A percentile compares a stretch with the other conserved stretches of the same genome.
Evolutionary conservation across 148 eudicot genomes (phyloP).

Genomic region (Limonium bicolor): DNA sequence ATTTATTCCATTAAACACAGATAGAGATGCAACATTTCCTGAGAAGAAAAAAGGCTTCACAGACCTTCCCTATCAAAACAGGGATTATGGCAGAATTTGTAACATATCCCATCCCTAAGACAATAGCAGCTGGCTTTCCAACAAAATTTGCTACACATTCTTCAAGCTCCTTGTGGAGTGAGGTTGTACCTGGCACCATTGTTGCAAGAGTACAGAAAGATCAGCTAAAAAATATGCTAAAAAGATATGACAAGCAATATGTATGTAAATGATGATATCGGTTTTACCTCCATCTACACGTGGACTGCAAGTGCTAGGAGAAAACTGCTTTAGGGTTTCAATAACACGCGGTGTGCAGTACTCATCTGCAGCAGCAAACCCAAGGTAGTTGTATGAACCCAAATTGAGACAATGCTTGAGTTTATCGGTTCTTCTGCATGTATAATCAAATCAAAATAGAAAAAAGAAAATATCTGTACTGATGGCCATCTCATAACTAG

Average conservation of each 20-base stretch:
- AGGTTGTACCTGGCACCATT: slow-evolving; percentile 51
- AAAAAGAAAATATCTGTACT: not conserved
- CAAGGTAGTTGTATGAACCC: slow-evolving; percentile 98
- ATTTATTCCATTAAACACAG: not conserved
- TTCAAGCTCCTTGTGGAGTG: slow-evolving; percentile 64
- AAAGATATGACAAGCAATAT: not conserved
- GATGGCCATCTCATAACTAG: not conserved
- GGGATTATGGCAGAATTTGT: slow-evolving; percentile 95
- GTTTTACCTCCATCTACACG: slow-evolving; percentile 91
- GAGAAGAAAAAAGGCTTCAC: not conserved
- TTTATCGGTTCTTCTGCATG: slow-evolving; percentile 66
- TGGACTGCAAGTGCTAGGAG: slow-evolving; percentile 78
- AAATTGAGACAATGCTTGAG: slow-evolving; percentile 64
- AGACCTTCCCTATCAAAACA: slow-evolving; percentile 78
- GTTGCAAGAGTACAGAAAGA: slow-evolving; percentile 8
- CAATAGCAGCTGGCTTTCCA: slow-evolving; percentile 81
- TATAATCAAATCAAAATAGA: slow-evolving; percentile 1
- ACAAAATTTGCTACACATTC: slow-evolving; percentile 79
- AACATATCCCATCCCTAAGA: slow-evolving; percentile 91
- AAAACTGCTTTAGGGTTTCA: slow-evolving; percentile 55
- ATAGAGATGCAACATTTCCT: slow-evolving; percentile 1
- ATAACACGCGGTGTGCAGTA: slow-evolving; percentile 92
- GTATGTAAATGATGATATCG: not conserved
- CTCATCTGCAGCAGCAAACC: slow-evolving; percentile 98
- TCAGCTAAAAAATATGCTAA: not conserved